Base-by-base conservation (phyloP, 1,139 yeast species). In the Pichia sp. region DNA sequence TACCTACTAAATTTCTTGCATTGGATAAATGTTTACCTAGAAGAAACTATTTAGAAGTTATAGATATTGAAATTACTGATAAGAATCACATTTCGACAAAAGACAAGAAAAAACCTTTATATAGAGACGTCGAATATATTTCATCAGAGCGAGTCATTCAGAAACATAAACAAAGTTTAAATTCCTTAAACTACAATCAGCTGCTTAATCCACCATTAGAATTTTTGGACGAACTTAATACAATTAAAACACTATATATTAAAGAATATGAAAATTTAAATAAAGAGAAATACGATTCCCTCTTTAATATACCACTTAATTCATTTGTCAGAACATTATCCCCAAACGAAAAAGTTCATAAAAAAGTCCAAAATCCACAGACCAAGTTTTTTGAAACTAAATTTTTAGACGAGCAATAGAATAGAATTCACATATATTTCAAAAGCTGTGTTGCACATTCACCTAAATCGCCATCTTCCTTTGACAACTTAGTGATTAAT, bases 11-110 rank as follows among this genome's bases (percentile, higher is more conserved):
- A 1, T 90, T 92, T 60, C 64, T 87, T 31, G 95, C 97, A 0
- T 71, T 92, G 27, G 97, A 90, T 63, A 92, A 92, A 62, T 87
- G 95, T 57, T 67, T 84, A 1, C 87, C 87, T 0, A 66, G 71
- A 18, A 69, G 94, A 18, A 60, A 69, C 34, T 86, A 73, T 59
- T 56, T 87, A 6, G 78, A 78, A 51, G 55, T 71, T 3, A 27
- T 73, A 10, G 61, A 68, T 0, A 60, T 81, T 29, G 70, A 63
- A 36, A 56, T 59, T 37, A 66, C 62, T 0, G 58, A 50, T 28
- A 54, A 51, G 56, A 62, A 56, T 34, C 71, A 53, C 53, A 69
- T 56, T 60, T 79, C 40, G 65, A 64, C 55, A 69, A 69, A 58
- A 79, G 76, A 56, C 61, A 66, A 18, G 9, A 9, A 31, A 2